Evolutionary conservation across 2,329 filamentous ascomycete species (phyloP).

Genomic region (Gremmenia infestans): DNA sequence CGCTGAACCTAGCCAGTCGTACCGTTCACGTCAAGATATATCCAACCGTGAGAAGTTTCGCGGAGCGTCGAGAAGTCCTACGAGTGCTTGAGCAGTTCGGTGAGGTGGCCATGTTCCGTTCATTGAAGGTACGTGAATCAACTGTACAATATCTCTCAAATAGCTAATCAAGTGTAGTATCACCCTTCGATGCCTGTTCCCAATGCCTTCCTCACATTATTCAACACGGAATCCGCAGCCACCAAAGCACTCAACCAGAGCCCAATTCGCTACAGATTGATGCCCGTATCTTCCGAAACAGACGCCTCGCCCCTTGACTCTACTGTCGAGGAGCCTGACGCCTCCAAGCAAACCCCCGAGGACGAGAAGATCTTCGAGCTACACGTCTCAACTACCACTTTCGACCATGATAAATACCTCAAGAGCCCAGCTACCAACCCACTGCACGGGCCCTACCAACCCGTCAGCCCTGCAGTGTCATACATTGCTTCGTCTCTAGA

Average conservation of each 20-base stretch:
- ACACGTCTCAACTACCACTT: constrained; percentile 15
- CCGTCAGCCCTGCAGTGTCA: constrained; percentile 12
- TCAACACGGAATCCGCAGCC: constrained; percentile 18
- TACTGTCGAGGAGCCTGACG: neutral
- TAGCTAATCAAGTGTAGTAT: constrained; percentile 15
- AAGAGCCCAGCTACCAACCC: constrained; percentile 19
- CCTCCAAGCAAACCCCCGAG: neutral
- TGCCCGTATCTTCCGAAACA: constrained; percentile 1
- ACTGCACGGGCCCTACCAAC: constrained; percentile 25
- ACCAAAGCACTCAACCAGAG: constrained; percentile 18
- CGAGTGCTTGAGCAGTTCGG: constrained; percentile 31
- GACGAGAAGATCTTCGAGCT: constrained; percentile 22
- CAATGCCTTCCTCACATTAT: constrained; percentile 29
- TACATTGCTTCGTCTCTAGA: constrained; percentile 21
- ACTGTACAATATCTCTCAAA: neutral
- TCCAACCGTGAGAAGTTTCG: constrained; percentile 27
- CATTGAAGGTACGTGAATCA: constrained; percentile 25
- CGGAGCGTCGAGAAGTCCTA: constrained; percentile 31
- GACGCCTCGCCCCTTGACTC: neutral
- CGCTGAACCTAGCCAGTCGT: constrained; percentile 9
- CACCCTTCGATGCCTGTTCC: constrained; percentile 15
- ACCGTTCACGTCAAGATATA: constrained; percentile 30
- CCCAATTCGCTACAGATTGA: constrained; percentile 27
- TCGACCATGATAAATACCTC: constrained; percentile 18
- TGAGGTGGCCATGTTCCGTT: constrained; percentile 29